Base-by-base conservation (phyloP, 1,284 basidiomycete genomes). In the Ganoderma sinense region DNA sequence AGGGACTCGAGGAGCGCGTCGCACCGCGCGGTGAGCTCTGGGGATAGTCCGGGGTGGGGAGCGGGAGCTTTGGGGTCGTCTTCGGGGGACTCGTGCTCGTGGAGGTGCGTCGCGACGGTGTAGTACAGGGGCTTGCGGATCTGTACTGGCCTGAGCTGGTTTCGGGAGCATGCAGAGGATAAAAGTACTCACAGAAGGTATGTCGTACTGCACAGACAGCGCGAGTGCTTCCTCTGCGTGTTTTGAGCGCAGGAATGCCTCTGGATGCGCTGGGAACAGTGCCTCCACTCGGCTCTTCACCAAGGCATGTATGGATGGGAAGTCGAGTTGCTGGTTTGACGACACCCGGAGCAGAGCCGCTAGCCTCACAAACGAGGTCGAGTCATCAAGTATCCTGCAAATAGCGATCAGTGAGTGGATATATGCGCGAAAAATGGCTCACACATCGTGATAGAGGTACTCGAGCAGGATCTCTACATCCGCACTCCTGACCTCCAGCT, bases 371-470 rank as follows among this genome's bases (percentile, higher is more conserved):
- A 89, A 87, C 11, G 85, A 75, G 18, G 84, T 77, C 31, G 84
- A 78, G 2, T 73, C 71, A 59, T 80, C 80, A 62, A 91, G 72
- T 26, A 85, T 84, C 29, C 91, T 91, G 75, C 59, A 75, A 75
- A 23, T 71, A 41, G 41, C 45, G 58, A 60, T 41, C 8, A 45
- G 61, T 16, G 20, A 14, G 43, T 33, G 33, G 20, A 43, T 16
- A 43, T 26, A n/a, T 4, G 63, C 11, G 45, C 40, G 55, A n/a
- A 6, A 20, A 39, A 4, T 51, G 65, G 85, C 89, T 83, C 78
- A 92, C 91, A 78, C 78, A 74, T 91, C 87, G 74, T 91, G 88
- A 76, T 92, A 92, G 39, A 92, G 76, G 78, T 91, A 85, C 67
- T 85, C 84, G 14, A 92, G 78, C 55, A 93, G 77, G 1, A 81